phyloP scores from a whole-genome alignment of 148 eudicot genomes.

The Chenopodium formosanum region DNA sequence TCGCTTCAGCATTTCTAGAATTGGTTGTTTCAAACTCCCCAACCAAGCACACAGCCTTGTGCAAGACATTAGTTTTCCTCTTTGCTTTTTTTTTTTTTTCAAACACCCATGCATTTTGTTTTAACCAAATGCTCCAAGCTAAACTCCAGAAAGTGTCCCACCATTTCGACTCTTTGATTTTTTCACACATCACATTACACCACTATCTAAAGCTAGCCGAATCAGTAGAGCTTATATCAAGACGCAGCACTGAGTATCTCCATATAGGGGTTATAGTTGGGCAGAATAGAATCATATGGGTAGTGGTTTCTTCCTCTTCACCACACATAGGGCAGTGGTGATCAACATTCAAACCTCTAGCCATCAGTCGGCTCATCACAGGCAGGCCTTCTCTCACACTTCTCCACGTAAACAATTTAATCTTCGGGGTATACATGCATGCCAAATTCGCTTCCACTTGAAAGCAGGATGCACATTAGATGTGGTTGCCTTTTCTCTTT shows the following conservation, averaged over 20 bases:
- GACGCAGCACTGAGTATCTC: not conserved
- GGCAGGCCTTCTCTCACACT: not conserved
- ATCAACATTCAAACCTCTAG: not conserved
- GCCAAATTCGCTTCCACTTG: not conserved
- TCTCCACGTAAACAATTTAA: not conserved
- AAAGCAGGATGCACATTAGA: not conserved
- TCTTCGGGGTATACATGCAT: not conserved
- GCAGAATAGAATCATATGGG: not conserved
- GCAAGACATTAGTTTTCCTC: no score
- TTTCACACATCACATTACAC: not conserved
- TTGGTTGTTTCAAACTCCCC: no score
- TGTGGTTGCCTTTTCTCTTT: not conserved
- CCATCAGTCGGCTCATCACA: not conserved
- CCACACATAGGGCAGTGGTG: not conserved
- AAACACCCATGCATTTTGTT: no score
- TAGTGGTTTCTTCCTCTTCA: not conserved
- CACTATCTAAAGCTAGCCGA: not conserved
- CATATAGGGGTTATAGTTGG: not conserved
- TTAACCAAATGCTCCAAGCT: no score
- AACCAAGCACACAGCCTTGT: no score
- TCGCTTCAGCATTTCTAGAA: no score
- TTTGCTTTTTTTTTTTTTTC: no score
- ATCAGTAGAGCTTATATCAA: not conserved
- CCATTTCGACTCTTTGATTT: no score
- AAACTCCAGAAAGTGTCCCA: no score